A percentile compares a stretch with the other conserved stretches of the same genome.
Evolutionary conservation across 192 early-diverging fungal genomes (phyloP).

Genomic region (Coemansia sp.): DNA sequence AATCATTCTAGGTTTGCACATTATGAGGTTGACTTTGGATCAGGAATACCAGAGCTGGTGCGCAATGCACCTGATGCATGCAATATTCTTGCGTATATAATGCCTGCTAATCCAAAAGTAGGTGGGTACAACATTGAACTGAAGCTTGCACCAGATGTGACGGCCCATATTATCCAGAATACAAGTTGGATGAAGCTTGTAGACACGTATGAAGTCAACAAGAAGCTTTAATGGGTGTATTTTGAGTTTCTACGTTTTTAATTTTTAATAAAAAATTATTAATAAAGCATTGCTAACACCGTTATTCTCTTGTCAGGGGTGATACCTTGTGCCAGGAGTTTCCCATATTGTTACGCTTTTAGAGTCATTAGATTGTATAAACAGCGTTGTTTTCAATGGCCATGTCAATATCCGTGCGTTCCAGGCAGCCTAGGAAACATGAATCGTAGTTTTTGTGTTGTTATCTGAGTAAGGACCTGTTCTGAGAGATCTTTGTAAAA

Average conservation of each 20-base stretch:
- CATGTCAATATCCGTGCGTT: constrained; percentile 41
- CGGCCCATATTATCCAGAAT: background rate
- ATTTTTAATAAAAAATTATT: too few relatives aligned
- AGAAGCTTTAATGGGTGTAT: too few relatives aligned
- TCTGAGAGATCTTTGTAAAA: constrained; percentile 9
- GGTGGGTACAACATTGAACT: background rate
- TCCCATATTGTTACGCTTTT: background rate
- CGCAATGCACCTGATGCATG: background rate
- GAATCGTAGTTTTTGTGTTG: constrained; percentile 19
- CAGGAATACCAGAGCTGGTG: background rate
- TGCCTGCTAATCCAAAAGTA: background rate
- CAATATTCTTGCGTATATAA: background rate
- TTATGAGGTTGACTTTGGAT: background rate
- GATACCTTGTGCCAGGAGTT: too few relatives aligned
- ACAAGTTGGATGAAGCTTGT: background rate
- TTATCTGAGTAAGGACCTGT: constrained; percentile 18
- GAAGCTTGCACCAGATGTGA: background rate
- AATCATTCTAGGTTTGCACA: background rate
- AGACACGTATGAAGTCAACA: background rate
- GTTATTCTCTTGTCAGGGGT: too few relatives aligned
- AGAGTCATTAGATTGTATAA: constrained; percentile 10
- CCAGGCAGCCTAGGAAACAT: constrained; percentile 26
- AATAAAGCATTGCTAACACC: too few relatives aligned
- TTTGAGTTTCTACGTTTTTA: too few relatives aligned
- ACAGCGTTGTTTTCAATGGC: constrained; percentile 38